phyloP scores from a whole-genome alignment of 2,329 filamentous ascomycete species.

The Aspergillus cejpii region DNA sequence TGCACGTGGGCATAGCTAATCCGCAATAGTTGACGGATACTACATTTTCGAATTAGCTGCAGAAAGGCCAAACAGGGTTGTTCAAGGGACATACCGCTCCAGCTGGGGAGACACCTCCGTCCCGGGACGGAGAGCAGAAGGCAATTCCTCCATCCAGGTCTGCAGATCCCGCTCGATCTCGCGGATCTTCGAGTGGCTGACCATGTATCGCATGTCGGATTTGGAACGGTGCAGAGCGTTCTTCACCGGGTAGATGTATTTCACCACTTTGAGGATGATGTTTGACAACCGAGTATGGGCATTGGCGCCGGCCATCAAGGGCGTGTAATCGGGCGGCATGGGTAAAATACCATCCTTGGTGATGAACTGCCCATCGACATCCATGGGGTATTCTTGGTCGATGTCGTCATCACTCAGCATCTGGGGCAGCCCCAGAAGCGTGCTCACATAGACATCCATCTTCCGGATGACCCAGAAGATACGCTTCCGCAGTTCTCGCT shows the following conservation, averaged over 20 bases:
- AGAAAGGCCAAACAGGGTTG: too few relatives aligned
- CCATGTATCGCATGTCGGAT: conserved; percentile 51
- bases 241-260: conserved; percentile 59
- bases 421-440: conserved; percentile 44
- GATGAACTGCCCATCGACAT: conserved; percentile 45
- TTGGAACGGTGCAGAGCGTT: conserved; percentile 40
- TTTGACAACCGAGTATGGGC: conserved; percentile 53
- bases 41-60: conserved; percentile 19
- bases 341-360: conserved; percentile 43
- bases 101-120: conserved; percentile 68
- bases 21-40: conserved; percentile 54
- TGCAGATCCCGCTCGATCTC: conserved; percentile 60
- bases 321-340: conserved; percentile 50
- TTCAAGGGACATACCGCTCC: conserved; percentile 58
- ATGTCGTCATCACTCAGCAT: conserved; percentile 48
- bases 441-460: conserved; percentile 48
- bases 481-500: conserved; percentile 65
- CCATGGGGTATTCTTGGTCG: conserved; percentile 44
- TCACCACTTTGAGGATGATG: conserved; percentile 56
- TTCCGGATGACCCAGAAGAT: conserved; percentile 49
- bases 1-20: conserved; percentile 60
- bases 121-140: conserved; percentile 69
- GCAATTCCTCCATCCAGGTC: conserved; percentile 60
- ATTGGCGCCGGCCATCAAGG: conserved; percentile 55
- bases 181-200: conserved; percentile 58